Evolutionary conservation across 768 basidiomycete species (phyloP), one percentile per base, ranked within the genome.

Genomic region (Omphalotus guepiniiformis): DNA sequence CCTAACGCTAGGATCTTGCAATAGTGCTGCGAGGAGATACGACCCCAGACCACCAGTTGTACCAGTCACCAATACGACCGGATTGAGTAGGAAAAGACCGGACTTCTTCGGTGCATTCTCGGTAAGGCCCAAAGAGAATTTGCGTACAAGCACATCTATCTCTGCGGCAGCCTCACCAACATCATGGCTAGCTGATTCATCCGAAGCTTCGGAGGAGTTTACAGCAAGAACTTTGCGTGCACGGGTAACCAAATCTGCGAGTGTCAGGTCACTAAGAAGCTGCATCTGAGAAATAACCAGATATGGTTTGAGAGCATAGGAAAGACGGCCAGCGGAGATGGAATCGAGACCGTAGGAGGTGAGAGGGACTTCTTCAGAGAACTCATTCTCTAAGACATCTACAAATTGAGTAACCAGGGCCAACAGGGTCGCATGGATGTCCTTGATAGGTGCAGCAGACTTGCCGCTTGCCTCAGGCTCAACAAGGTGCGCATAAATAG

Each of bases 311-410:
- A 46, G 18, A 12, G 32, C 44, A 32, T 12, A 35, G 12, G 44
- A 16, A 4, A 46, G 35, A 22, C 23, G 18, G 2, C 32, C 30
- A 11, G 44, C 44, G 9, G 32, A 19, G 6, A 46, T 3, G 6
- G 44, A 46, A 23, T 36, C 32, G 9, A 46, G 34, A 12, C 44
- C 44, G 21, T 46, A 46, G n/a, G 32, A 6, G 8, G 44, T 46
- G 15, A 46, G 18, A 11, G 44, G 44, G 6, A 46, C 35, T 19
- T 36, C 34, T 11, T 11, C 6, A 9, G 32, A 35, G 26, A 46
- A 36, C 9, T 46, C 44, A 8, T 35, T 8, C 15, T 27, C 12
- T 4, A 7, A 8, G 9, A 43, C 16, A 16, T 43, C 42, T 9
- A 30, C 8, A 28, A 43, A 18, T 16, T 43, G 27, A 4, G 16